Evolutionary conservation across 441 rosid genomes (phyloP), one percentile per base, ranked within the genome.

Genomic region (Bocquillonia castaneifolia): DNA sequence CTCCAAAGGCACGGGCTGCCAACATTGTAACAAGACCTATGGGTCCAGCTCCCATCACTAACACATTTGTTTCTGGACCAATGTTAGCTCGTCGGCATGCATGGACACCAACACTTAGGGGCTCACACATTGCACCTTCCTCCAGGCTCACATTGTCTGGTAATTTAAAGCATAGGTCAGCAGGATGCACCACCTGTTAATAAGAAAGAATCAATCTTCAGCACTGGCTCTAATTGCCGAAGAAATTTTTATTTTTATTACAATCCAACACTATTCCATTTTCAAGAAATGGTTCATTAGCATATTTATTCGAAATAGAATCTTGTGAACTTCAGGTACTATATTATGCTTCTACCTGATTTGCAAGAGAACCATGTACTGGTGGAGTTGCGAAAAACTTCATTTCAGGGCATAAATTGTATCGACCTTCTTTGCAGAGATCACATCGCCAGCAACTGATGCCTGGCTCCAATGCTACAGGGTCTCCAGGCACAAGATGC

Each of bases 61-160:
- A 76, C 0, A 90, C 88, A 31, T 76, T 89, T 45, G 89, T 90
- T 69, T 83, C 96, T 6, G 97, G 97, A 53, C 91, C 83, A 44
- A 90, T 69, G 67, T 81, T 74, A 71, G 97, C 99, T 68, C 91
- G 79, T 25, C 89, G 86, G 69, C 99, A 92, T 51, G 98, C 97
- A 72, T 94, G 96, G 32, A 87, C 94, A 48, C 97, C 97, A 36
- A 94, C 93, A 72, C 97, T 92, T 25, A 84, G 74, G 37, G 98
- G 97, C 79, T 90, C 97, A 39, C 98, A 92, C 96, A 92, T 92
- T 51, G 97, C 97, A 63, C 97, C 97, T 82, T 90, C 97, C 81
- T 92, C 97, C 82, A 94, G 74, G 82, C 88, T 90, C 74, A 94
- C 88, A 68, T 86, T 82, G 14, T 87, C 94, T 0, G 97, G 96